Conservation (phyloP, 2,329 filamentous ascomycete genomes). For the Ceratocystiopsis sp. region DNA sequence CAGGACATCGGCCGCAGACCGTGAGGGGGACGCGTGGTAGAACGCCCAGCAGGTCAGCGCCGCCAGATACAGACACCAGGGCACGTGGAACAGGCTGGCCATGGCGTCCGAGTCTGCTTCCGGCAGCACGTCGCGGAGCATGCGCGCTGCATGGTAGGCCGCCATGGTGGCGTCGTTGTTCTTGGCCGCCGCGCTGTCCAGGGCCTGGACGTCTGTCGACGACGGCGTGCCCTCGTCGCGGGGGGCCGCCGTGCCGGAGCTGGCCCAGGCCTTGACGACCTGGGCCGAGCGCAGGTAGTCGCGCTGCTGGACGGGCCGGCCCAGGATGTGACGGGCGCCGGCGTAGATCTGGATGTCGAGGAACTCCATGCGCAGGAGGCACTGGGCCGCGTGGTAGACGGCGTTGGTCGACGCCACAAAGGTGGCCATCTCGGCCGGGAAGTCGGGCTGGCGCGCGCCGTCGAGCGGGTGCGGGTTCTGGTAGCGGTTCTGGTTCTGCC, state of each 20-base stretch:
- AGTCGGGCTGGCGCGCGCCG: background rate
- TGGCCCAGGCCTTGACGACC: constrained; percentile 7
- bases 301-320: constrained; percentile 6
- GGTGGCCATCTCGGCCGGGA: background rate
- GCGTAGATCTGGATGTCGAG: constrained; percentile 10
- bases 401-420: constrained; percentile 5
- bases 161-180: background rate
- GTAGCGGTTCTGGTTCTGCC: background rate
- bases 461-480: too few relatives aligned
- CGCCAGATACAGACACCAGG: constrained; percentile 9
- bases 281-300: constrained; percentile 8
- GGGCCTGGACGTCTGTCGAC: background rate
- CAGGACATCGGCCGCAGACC: background rate
- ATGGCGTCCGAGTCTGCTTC: constrained; percentile 6
- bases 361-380: constrained; percentile 6
- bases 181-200: background rate
- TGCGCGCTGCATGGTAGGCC: constrained; percentile 6
- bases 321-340: constrained; percentile 8
- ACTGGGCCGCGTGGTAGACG: constrained; percentile 7
- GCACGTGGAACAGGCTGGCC: constrained; percentile 8
- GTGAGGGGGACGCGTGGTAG: constrained; percentile 3
- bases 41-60: constrained; percentile 9
- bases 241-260: background rate
- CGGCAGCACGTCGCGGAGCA: constrained; percentile 4
- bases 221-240: background rate